A percentile compares a stretch with the other conserved stretches of the same genome.
phyloP scores from a whole-genome alignment of 2,329 filamentous ascomycete species.

The Aureobasidium sp. region DNA sequence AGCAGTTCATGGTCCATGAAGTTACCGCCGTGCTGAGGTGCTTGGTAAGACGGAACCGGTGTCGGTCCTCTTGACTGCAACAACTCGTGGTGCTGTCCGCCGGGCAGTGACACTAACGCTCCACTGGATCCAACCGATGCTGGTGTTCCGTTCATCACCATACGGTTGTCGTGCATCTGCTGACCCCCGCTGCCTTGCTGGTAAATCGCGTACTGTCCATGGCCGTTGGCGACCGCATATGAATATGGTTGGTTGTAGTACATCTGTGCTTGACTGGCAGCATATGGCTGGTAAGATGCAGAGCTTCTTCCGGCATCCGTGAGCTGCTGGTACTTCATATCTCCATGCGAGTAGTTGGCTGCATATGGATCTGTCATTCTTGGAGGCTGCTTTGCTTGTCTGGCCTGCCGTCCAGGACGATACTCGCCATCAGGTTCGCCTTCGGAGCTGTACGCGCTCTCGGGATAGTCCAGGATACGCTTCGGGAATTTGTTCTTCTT shows the following conservation, averaged over 20 bases:
- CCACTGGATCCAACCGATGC: slow-evolving; percentile 7
- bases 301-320: not conserved
- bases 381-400: not conserved
- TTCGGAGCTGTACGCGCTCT: slow-evolving; percentile 21
- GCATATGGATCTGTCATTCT: slow-evolving; percentile 7
- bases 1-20: slow-evolving; percentile 2
- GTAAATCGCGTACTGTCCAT: slow-evolving; percentile 28
- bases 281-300: slow-evolving; percentile 17
- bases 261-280: slow-evolving; percentile 34
- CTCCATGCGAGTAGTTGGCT: slow-evolving; percentile 2
- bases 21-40: slow-evolving; percentile 9
- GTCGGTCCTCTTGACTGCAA: slow-evolving; percentile 22
- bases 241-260: slow-evolving; percentile 35
- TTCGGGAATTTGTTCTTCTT: slow-evolving; percentile 39
- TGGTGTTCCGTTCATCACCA: slow-evolving; percentile 35
- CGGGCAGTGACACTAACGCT: slow-evolving; percentile 28
- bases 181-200: slow-evolving; percentile 12
- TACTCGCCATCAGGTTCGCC: slow-evolving; percentile 24
- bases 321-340: slow-evolving; percentile 22
- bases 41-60: slow-evolving; percentile 21
- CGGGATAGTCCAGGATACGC: slow-evolving; percentile 17
- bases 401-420: slow-evolving; percentile 3
- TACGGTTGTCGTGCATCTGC: slow-evolving; percentile 23
- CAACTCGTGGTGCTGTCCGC: slow-evolving; percentile 31
- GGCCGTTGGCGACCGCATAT: slow-evolving; percentile 40